Base-by-base conservation (phyloP, 164 flowering plant genomes). In the Piper longum region DNA sequence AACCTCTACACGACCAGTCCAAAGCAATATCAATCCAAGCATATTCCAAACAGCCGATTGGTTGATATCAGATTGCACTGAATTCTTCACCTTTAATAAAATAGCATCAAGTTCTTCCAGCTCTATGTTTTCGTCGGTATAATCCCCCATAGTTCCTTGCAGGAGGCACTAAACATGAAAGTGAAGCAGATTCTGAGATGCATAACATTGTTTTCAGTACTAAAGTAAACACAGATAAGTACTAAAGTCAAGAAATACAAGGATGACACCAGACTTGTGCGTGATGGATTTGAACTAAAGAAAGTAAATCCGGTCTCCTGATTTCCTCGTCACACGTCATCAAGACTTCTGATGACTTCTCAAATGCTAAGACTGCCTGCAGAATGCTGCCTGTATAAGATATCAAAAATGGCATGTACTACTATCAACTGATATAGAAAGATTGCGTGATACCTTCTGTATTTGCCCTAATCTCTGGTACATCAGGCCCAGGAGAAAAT, bases 11-110 rank as follows among this genome's bases (percentile, higher is more conserved):
- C 95, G 89, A 55, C 93, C 91, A 64, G 85, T 79, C 80, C 78
- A 83, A 66, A 92, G 86, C 65, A 89, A 91, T 57, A 89, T 75
- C 64, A 81, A 69, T 61, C 98, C 97, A 42, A 92, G 79, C 17
- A 87, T 81, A 66, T 89, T 92, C 98, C 98, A 92, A 8, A 92
- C 75, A 75, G 83, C 72, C 48, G 89, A 85, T 69, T 88, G 96
- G 69, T 93, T 85, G 70, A 81, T 55, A 78, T 92, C 96, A 62
- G 78, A 76, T 64, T 79, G 74, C 74, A 86, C 72, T 5, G 97
- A 81, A 66, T 86, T 86, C 79, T 81, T 89, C 64, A 92, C 57
- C 73, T 84, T 89, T 14, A 72, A 71, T 73, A 84, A 66, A 54
- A 86, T 74, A 56, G 81, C 90, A 54, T 88, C 90, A 62, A 89